Evolutionary conservation across 2,329 filamentous ascomycete genomes (phyloP).

Genomic region (Cercospora nicotianae): DNA sequence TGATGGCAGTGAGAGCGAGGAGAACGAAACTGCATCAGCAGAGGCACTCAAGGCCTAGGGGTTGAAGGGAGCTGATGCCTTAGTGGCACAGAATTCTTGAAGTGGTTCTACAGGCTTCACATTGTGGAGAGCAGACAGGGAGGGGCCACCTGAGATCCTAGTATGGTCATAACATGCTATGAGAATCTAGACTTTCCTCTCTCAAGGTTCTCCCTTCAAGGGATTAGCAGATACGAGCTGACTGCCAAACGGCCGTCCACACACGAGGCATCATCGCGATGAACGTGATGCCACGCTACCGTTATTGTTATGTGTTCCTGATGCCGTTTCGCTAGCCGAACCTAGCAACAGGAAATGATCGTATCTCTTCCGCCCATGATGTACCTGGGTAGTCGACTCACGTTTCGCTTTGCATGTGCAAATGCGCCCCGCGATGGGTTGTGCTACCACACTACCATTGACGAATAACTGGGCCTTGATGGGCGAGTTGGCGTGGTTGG

Average conservation of each 20-base stretch:
- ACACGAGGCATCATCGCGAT: not conserved
- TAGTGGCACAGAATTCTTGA: not conserved
- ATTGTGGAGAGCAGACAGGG: not conserved
- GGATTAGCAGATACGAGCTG: not conserved
- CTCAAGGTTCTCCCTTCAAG: not conserved
- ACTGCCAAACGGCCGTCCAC: not conserved
- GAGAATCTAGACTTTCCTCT: not conserved
- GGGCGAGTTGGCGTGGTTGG: too few relatives aligned
- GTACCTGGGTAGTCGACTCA: not conserved
- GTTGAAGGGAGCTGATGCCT: not conserved
- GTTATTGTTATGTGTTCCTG: not conserved
- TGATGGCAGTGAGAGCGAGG: slow-evolving; percentile 11
- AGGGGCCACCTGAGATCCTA: not conserved
- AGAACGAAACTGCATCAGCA: not conserved
- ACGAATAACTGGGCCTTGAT: not conserved
- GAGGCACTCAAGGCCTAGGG: not conserved
- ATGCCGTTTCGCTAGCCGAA: not conserved
- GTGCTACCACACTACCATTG: not conserved
- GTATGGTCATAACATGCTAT: not conserved
- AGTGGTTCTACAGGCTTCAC: not conserved
- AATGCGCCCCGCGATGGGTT: not conserved
- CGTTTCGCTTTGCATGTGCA: not conserved
- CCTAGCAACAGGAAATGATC: not conserved
- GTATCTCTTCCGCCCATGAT: not conserved
- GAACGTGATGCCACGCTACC: not conserved